Conservation (phyloP, 2,329 filamentous ascomycete genomes). For the Curvularia eragrostidis region DNA sequence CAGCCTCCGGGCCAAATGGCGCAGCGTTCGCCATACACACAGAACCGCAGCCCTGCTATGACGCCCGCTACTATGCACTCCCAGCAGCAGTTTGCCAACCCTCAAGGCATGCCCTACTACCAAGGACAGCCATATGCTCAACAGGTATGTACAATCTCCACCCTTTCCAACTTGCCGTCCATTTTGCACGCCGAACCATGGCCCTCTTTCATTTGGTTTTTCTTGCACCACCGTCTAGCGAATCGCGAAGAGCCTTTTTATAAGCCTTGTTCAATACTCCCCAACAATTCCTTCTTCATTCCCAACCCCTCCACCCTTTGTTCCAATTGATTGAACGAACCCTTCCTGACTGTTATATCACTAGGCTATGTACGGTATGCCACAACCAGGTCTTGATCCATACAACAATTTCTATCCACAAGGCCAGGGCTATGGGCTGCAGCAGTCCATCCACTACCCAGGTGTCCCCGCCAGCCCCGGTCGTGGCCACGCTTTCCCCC, state of each 20-base stretch:
- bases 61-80: conserved; percentile 71
- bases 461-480: conserved; percentile 55
- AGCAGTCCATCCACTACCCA: conserved; percentile 54
- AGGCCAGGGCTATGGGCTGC: conserved; percentile 58
- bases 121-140: conserved; percentile 63
- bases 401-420: conserved; percentile 56
- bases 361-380: conserved; percentile 69
- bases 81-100: conserved; percentile 56
- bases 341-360: conserved; percentile 70
- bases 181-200: conserved; percentile 22
- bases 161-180: conserved; percentile 30
- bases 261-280: conserved; percentile 9
- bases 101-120: conserved; percentile 70
- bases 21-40: conserved; percentile 66
- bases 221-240: conserved; percentile 20
- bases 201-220: conserved; percentile 18
- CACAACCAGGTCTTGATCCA: conserved; percentile 54
- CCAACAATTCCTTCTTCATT: conserved; percentile 24
- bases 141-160: conserved; percentile 65
- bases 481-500: conserved; percentile 55
- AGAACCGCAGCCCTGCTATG: conserved; percentile 63
- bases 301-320: conserved; percentile 64
- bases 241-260: conserved; percentile 23
- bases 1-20: conserved; percentile 58
- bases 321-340: conserved; percentile 73